Evolutionary conservation across 371 early-diverging fungal species (phyloP).

Genomic region (Actinomucor elegans): DNA sequence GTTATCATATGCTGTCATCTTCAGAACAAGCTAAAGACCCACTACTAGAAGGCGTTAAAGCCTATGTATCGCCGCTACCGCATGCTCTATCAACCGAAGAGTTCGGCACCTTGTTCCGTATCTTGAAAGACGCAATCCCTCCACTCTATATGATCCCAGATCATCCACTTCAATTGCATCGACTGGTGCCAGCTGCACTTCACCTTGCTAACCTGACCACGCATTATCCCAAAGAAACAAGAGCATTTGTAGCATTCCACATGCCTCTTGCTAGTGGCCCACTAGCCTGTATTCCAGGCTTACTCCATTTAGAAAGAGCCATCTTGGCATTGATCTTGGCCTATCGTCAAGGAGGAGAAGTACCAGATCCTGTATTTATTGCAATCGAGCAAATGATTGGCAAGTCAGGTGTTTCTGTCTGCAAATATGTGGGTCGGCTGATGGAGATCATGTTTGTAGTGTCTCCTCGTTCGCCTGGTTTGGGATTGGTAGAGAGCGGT

Average conservation of each 20-base stretch:
- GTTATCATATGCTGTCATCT: conserved; percentile 32
- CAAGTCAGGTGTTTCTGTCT: conserved; percentile 21
- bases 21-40: conserved; percentile 45
- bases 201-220: conserved; percentile 46
- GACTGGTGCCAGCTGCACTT: conserved; percentile 43
- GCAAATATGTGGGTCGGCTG: conserved; percentile 28
- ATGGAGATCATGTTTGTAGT: conserved; percentile 30
- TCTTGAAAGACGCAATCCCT: conserved; percentile 27
- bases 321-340: conserved; percentile 46
- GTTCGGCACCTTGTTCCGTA: conserved; percentile 21
- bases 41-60: conserved; percentile 37
- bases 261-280: conserved; percentile 53
- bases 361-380: conserved; percentile 24
- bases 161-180: conserved; percentile 27
- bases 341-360: conserved; percentile 47
- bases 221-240: conserved; percentile 49
- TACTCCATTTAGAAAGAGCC: conserved; percentile 50
- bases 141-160: conserved; percentile 20
- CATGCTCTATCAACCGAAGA: conserved; percentile 17
- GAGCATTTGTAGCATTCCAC: conserved; percentile 49
- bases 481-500: conserved; percentile 18
- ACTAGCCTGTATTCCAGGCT: conserved; percentile 43
- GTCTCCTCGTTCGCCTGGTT: conserved; percentile 27
- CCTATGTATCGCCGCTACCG: conserved; percentile 27
- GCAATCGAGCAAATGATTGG: conserved; percentile 24